phyloP scores from a whole-genome alignment of 2,329 filamentous ascomycete species.

The Nothophaeocryptopus gaeumannii region DNA sequence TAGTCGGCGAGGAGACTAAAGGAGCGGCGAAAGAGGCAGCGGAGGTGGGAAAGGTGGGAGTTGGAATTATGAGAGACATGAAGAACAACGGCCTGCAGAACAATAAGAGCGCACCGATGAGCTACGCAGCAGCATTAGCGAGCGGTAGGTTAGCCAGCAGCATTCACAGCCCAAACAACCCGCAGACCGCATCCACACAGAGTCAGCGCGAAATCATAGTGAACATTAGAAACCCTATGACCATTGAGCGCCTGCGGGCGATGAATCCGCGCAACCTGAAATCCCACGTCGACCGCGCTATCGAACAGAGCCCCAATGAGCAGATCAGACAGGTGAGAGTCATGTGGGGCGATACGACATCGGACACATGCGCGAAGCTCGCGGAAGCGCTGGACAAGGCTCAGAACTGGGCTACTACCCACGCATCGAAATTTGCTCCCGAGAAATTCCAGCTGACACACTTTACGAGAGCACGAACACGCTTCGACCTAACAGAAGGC shows the following conservation, averaged over 20 bases:
- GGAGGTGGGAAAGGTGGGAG: too few relatives aligned
- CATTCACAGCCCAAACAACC: not conserved
- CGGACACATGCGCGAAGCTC: slow-evolving; percentile 4
- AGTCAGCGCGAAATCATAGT: slow-evolving; percentile 8
- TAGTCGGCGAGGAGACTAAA: too few relatives aligned
- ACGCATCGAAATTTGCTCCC: slow-evolving; percentile 8
- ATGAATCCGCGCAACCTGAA: slow-evolving; percentile 4
- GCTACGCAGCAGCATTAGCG: too few relatives aligned
- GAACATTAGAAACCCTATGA: slow-evolving; percentile 10
- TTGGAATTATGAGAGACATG: too few relatives aligned
- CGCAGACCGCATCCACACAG: slow-evolving; percentile 4
- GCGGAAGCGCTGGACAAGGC: slow-evolving; percentile 7
- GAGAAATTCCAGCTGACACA: slow-evolving; percentile 11
- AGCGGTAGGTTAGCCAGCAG: too few relatives aligned
- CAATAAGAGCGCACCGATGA: too few relatives aligned
- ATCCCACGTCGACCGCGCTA: slow-evolving; percentile 6
- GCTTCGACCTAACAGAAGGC: not conserved
- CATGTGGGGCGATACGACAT: slow-evolving; percentile 2
- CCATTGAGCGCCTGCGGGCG: slow-evolving; percentile 3
- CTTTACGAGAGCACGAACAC: slow-evolving; percentile 1
- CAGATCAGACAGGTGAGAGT: slow-evolving; percentile 6
- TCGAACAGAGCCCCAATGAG: slow-evolving; percentile 6
- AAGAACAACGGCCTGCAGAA: too few relatives aligned
- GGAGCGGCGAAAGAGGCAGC: too few relatives aligned
- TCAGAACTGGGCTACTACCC: slow-evolving; percentile 2